phyloP scores from a whole-genome alignment of 371 early-diverging fungal species.

The Actinomucor elegans region DNA sequence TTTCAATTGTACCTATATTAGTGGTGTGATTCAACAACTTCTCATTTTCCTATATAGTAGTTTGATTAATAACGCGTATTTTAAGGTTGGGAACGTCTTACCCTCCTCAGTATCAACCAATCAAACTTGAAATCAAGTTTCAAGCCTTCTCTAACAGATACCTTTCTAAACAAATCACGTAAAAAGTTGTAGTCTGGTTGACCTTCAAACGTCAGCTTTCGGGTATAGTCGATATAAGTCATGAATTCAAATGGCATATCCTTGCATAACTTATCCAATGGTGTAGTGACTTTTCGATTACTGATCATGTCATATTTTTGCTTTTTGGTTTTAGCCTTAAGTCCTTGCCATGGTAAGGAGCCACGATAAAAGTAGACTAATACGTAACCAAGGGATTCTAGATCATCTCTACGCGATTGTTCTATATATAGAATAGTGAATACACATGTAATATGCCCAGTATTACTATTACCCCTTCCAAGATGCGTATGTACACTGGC shows the following conservation, averaged over 20 bases:
- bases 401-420: slow-evolving; percentile 98
- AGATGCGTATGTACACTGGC: slow-evolving; percentile 98
- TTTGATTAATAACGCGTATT: no score
- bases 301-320: slow-evolving; percentile 98
- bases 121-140: slow-evolving; percentile 93
- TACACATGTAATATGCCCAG: not conserved
- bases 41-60: slow-evolving; percentile 2
- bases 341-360: slow-evolving; percentile 98
- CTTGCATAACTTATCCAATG: slow-evolving; percentile 89
- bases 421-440: slow-evolving; percentile 48
- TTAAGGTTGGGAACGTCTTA: no score
- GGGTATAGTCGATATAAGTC: slow-evolving; percentile 92
- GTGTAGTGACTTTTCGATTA: slow-evolving; percentile 96
- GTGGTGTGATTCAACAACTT: not conserved
- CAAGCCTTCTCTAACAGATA: slow-evolving; percentile 87
- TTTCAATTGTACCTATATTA: slow-evolving; percentile 1
- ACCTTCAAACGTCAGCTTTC: slow-evolving; percentile 95
- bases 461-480: slow-evolving; percentile 73
- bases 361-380: slow-evolving; percentile 98
- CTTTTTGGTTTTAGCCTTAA: slow-evolving; percentile 94
- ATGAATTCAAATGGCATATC: slow-evolving; percentile 93
- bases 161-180: slow-evolving; percentile 86
- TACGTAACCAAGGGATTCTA: slow-evolving; percentile 98
- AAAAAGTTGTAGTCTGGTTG: slow-evolving; percentile 96
- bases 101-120: slow-evolving; percentile 55